These are phyloP conservation scores for Somion occarium DNA, from an alignment of 1,284 basidiomycete genomes.

Conservation along the genomic window DNA sequence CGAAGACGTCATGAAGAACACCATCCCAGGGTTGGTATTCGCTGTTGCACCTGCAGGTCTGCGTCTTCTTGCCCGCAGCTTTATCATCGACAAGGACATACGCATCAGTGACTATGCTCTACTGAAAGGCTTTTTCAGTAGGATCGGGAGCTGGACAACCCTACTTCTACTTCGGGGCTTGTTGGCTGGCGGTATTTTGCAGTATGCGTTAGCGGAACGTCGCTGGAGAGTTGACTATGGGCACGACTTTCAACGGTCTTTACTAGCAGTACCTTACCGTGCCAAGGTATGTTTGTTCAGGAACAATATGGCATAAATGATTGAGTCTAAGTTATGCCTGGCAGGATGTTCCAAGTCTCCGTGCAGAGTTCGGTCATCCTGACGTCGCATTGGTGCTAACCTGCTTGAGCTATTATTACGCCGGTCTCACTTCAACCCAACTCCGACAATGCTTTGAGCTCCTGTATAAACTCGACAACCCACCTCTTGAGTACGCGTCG, in stretches of 20 bases:
- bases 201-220: constrained; percentile 35
- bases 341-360: constrained; percentile 44
- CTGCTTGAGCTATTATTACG: constrained; percentile 49
- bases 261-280: constrained; percentile 48
- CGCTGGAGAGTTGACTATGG: constrained; percentile 54
- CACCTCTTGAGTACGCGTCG: background rate
- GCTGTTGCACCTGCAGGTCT: background rate
- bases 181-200: constrained; percentile 33
- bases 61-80: background rate
- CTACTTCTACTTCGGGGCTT: constrained; percentile 22
- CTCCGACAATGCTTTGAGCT: constrained; percentile 35
- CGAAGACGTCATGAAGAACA: background rate
- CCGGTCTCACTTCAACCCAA: constrained; percentile 38
- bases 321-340: background rate
- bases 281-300: constrained; percentile 30
- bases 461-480: constrained; percentile 39
- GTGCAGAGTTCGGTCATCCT: constrained; percentile 54
- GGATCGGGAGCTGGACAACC: constrained; percentile 28
- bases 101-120: background rate
- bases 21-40: background rate
- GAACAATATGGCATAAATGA: background rate
- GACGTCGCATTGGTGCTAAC: constrained; percentile 46
- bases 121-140: background rate
- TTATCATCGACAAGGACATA: background rate
- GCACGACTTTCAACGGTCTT: constrained; percentile 37